These are phyloP conservation scores for Pyrus hybrid DNA, from an alignment of 331 rosid species.

Conservation along the genomic window DNA sequence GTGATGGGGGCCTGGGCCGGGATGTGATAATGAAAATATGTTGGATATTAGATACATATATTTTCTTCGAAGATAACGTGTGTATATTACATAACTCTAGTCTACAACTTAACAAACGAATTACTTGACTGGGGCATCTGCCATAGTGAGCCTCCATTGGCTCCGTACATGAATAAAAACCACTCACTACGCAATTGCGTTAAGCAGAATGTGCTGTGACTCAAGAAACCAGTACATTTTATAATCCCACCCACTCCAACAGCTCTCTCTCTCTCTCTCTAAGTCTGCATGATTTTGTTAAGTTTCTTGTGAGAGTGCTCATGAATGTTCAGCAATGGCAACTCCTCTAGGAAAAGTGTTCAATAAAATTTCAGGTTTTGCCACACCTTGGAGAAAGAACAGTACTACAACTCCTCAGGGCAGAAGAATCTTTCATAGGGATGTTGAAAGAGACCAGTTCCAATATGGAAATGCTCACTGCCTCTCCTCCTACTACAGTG, in stretches of 20 bases:
- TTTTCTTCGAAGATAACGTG: no score
- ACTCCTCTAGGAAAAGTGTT: slow-evolving; percentile 36
- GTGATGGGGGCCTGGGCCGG: no score
- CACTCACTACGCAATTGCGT: slow-evolving; percentile 11
- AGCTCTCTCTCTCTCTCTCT: slow-evolving; percentile 7
- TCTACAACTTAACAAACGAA: no score
- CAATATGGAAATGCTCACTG: slow-evolving; percentile 61
- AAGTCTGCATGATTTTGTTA: slow-evolving; percentile 15
- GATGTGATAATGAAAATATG: no score
- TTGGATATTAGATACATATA: no score
- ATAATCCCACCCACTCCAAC: slow-evolving; percentile 17
- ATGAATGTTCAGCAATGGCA: slow-evolving; percentile 41
- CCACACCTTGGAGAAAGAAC: slow-evolving; percentile 35
- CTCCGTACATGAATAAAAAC: no score
- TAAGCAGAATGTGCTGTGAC: slow-evolving; percentile 54
- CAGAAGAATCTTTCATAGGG: slow-evolving; percentile 64
- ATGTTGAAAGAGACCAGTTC: slow-evolving; percentile 84
- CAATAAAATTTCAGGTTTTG: slow-evolving; percentile 39
- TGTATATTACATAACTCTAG: no score
- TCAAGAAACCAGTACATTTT: slow-evolving; percentile 14
- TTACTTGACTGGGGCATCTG: no score
- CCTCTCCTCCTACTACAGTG: slow-evolving; percentile 92
- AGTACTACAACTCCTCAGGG: slow-evolving; percentile 19
- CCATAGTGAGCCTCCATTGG: no score
- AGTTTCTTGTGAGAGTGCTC: slow-evolving; percentile 24